A percentile compares a stretch with the other conserved stretches of the same genome.
Conservation (phyloP, 2,329 filamentous ascomycete genomes). For the Colletotrichum acutatum region DNA sequence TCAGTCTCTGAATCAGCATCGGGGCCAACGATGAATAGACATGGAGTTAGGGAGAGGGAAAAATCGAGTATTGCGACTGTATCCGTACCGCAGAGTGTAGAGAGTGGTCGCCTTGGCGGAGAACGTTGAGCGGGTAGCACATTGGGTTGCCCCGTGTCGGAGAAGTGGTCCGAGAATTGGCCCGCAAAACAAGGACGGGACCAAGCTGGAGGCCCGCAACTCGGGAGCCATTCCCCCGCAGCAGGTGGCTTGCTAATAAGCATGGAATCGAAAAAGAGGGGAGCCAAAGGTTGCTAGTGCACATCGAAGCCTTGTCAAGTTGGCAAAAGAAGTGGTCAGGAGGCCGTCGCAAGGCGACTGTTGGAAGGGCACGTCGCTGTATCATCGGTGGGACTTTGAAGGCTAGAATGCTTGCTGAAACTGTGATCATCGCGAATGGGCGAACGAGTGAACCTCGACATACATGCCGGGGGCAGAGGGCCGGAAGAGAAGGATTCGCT, state of each 20-base stretch:
- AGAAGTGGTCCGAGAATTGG: conserved; percentile 24
- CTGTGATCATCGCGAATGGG: not conserved
- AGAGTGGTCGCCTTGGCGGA: not conserved
- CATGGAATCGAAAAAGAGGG: not conserved
- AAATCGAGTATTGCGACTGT: too few species aligned
- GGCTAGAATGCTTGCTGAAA: too few species aligned
- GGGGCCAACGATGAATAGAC: too few species aligned
- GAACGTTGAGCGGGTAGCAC: not conserved
- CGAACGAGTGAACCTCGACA: not conserved
- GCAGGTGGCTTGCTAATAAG: not conserved
- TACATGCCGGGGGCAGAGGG: not conserved
- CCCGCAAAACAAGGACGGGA: conserved; percentile 31
- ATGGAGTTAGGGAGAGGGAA: too few species aligned
- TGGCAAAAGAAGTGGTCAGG: not conserved
- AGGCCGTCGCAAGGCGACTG: not conserved
- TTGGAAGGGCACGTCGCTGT: not conserved
- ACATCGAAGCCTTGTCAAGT: not conserved
- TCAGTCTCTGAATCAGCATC: too few species aligned
- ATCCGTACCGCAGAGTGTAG: too few species aligned
- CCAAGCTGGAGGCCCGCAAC: not conserved
- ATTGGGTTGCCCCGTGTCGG: conserved; percentile 14
- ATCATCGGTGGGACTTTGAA: conserved; percentile 15
- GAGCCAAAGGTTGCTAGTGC: not conserved
- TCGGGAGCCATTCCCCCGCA: conserved; percentile 28
- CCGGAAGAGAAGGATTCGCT: not conserved